Evolutionary conservation across 2,329 filamentous ascomycete species (phyloP).

Genomic region (Ophidiomyces ophidiicola): DNA sequence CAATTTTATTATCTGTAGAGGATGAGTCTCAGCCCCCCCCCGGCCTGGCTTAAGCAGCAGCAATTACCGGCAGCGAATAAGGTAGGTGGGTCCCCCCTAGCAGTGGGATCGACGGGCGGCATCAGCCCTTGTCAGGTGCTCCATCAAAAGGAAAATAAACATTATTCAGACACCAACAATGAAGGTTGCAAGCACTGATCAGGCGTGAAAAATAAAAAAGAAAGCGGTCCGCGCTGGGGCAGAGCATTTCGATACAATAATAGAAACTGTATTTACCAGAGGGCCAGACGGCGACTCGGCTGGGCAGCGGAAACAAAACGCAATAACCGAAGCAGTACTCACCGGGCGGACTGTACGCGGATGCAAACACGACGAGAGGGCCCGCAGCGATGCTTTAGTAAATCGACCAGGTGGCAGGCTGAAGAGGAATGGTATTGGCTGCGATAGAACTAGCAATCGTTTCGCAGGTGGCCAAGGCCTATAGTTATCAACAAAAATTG

Average conservation of each 20-base stretch:
- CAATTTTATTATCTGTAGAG: constrained; percentile 10
- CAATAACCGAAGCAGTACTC: constrained; percentile 1
- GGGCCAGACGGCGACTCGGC: too few species aligned
- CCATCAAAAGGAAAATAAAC: constrained; percentile 13
- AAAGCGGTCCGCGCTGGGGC: too few species aligned
- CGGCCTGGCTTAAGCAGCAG: constrained; percentile 10
- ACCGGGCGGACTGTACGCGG: neutral
- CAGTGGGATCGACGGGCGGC: constrained; percentile 12
- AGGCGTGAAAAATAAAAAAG: neutral
- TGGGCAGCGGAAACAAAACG: too few species aligned
- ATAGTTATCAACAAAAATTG: too few species aligned
- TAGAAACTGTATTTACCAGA: too few species aligned
- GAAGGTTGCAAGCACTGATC: neutral
- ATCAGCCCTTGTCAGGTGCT: constrained; percentile 13
- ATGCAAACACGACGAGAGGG: neutral
- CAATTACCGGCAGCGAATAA: constrained; percentile 14
- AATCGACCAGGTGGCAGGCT: neutral
- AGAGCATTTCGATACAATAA: neutral
- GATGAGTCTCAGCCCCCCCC: constrained; percentile 11
- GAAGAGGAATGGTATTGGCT: neutral
- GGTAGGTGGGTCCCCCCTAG: constrained; percentile 10
- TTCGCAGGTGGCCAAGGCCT: constrained; percentile 4
- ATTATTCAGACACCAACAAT: constrained; percentile 4
- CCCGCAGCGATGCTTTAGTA: constrained; percentile 2
- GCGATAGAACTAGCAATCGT: constrained; percentile 1